These are phyloP conservation scores for Diaporthe nobilis DNA, from an alignment of 2,329 filamentous ascomycete species.

Conservation along the genomic window DNA sequence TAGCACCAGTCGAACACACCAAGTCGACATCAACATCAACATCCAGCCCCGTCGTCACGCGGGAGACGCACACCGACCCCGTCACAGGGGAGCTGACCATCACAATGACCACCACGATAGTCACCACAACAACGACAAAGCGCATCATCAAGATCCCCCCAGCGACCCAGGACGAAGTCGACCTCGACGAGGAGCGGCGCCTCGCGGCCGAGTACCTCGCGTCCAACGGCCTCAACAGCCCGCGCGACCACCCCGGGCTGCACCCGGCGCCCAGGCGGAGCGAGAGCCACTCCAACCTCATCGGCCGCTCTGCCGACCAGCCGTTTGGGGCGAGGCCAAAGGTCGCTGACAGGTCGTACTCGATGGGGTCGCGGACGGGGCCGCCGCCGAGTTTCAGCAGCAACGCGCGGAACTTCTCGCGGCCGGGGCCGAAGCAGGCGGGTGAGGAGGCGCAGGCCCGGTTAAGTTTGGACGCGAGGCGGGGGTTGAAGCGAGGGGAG, in stretches of 20 bases:
- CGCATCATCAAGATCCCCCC: conserved; percentile 12
- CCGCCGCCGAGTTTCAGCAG: background rate
- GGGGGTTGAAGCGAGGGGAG: conserved; percentile 3
- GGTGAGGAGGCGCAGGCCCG: background rate
- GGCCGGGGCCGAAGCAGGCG: background rate
- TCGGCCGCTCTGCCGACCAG: background rate
- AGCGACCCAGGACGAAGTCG: background rate
- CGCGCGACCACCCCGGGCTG: background rate
- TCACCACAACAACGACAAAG: background rate
- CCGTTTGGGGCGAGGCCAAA: background rate
- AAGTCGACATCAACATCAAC: background rate
- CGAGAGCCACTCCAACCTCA: background rate
- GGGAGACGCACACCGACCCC: conserved; percentile 9
- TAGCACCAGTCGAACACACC: conserved; percentile 18
- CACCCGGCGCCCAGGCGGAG: background rate
- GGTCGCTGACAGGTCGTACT: background rate
- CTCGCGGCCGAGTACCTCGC: conserved; percentile 9
- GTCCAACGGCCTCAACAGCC: conserved; percentile 9
- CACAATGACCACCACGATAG: background rate
- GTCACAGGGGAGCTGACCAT: background rate
- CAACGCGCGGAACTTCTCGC: background rate
- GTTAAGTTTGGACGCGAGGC: conserved; percentile 1
- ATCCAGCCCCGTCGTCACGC: conserved; percentile 6
- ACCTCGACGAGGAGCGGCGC: conserved; percentile 16
- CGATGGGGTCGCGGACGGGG: conserved; percentile 9